phyloP scores from a whole-genome alignment of 2,329 filamentous ascomycete species.

The Ambrosiella beaveri region DNA sequence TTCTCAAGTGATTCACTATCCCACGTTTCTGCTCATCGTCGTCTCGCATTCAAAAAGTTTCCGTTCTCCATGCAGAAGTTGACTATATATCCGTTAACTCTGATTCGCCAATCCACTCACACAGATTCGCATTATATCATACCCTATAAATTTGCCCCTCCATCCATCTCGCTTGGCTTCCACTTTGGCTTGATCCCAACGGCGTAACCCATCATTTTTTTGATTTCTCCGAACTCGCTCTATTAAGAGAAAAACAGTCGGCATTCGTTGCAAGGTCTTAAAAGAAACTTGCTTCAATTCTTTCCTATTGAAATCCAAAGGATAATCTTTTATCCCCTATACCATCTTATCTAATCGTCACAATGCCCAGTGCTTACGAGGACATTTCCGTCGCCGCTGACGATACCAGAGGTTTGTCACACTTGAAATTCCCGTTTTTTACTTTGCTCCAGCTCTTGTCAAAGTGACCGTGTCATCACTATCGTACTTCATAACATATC shows the following conservation, averaged over 20 bases:
- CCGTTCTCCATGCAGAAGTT: not conserved
- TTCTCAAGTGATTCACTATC: no score
- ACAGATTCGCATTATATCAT: not conserved
- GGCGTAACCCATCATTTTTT: constrained; percentile 1
- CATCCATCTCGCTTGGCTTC: constrained; percentile 1
- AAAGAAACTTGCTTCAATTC: not conserved
- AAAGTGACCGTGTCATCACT: no score
- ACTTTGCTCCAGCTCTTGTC: no score
- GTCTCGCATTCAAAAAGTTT: not conserved
- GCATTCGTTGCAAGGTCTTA: not conserved
- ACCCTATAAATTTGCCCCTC: constrained; percentile 10
- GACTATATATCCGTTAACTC: not conserved
- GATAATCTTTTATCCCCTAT: constrained; percentile 11
- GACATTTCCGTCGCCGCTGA: constrained; percentile 19
- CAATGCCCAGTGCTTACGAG: constrained; percentile 22
- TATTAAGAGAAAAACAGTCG: not conserved
- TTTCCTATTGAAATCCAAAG: not conserved
- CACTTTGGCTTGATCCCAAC: constrained; percentile 5
- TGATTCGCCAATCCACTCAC: not conserved
- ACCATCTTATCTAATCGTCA: constrained; percentile 12
- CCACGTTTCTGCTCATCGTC: not conserved
- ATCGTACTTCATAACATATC: not conserved
- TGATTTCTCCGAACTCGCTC: constrained; percentile 1
- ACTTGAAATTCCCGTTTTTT: not conserved
- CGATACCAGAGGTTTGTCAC: constrained; percentile 23